Evolutionary conservation across 371 early-diverging fungal genomes (phyloP).

Genomic region (Mucor sp.): DNA sequence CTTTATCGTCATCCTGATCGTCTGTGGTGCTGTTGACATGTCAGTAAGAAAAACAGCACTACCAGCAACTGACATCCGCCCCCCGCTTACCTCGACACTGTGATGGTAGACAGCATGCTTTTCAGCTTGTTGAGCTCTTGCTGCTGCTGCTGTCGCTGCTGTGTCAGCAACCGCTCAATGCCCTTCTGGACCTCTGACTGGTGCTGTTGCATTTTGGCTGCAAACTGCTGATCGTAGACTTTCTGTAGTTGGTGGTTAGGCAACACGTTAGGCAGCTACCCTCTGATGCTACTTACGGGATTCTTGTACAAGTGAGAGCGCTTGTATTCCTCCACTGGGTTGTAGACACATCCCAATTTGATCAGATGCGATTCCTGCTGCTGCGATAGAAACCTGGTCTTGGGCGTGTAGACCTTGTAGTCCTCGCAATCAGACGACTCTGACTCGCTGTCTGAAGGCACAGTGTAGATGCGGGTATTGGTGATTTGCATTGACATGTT

Average conservation of each 20-base stretch:
- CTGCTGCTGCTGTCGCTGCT: background rate
- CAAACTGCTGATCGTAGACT: background rate
- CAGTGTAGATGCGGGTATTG: background rate
- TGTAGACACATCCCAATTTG: constrained; percentile 12
- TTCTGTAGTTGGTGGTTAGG: background rate
- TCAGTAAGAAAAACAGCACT: background rate
- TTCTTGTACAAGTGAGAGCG: background rate
- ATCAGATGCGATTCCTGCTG: constrained; percentile 7
- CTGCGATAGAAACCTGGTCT: background rate
- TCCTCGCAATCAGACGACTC: background rate
- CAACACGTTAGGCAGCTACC: background rate
- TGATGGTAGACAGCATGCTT: background rate
- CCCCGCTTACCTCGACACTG: background rate
- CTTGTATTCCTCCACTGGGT: constrained; percentile 14
- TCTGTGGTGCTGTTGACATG: background rate
- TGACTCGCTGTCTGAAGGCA: background rate
- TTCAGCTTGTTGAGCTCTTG: background rate
- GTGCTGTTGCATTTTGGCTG: background rate
- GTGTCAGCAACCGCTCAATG: background rate
- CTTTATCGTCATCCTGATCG: constrained; percentile 9
- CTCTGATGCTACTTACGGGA: constrained; percentile 1
- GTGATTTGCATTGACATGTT: background rate
- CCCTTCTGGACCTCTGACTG: constrained; percentile 2
- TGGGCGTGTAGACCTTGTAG: background rate
- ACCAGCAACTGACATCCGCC: rapidly evolving